These are phyloP conservation scores for Haplographium delicatum DNA, from an alignment of 495 filamentous ascomycete species.

Conservation along the genomic window DNA sequence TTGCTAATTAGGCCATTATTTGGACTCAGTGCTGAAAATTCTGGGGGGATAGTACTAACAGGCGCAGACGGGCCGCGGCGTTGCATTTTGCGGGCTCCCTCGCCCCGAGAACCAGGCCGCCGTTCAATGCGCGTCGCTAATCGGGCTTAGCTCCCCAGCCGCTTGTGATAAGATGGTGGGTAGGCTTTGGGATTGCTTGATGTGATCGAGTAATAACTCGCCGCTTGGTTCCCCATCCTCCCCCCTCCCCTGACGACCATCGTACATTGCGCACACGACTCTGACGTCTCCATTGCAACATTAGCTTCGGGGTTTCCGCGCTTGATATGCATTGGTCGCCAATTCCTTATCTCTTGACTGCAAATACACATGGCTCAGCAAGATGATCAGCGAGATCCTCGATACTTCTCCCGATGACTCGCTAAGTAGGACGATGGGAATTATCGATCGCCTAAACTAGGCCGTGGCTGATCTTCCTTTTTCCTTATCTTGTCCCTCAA, in stretches of 20 bases:
- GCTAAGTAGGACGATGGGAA: neutral
- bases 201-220: slow-evolving; percentile 6
- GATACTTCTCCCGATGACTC: neutral
- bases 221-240: neutral
- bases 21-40: no score
- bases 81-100: neutral
- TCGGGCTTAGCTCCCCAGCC: neutral
- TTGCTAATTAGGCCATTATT: no score
- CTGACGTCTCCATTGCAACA: neutral
- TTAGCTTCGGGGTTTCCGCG: slow-evolving; percentile 2
- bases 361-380: neutral
- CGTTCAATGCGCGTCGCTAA: neutral
- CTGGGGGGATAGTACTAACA: no score
- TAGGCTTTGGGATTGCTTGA: neutral
- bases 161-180: slow-evolving; percentile 3
- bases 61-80: no score
- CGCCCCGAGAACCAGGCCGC: neutral
- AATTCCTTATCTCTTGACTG: slow-evolving; percentile 8
- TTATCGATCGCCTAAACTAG: no score
- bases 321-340: slow-evolving; percentile 2
- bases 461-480: neutral
- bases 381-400: neutral
- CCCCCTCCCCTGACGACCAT: neutral
- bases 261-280: neutral
- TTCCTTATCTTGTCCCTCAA: slow-evolving; percentile 4